Conservation (phyloP, 345 rosid species). For the Erysimum cheiranthoides region DNA sequence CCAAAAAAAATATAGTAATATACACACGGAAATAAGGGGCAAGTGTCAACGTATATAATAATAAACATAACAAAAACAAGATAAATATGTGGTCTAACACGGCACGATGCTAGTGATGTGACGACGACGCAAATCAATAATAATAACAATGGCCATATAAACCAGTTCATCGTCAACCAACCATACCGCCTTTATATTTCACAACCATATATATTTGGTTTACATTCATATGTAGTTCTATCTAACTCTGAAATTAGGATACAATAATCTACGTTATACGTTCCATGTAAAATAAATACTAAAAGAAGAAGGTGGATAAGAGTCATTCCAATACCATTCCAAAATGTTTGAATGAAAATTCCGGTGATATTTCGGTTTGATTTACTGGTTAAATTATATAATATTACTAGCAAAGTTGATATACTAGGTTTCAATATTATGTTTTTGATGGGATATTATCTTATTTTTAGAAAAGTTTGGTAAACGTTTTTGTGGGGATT, state of each 20-base stretch:
- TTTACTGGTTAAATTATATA: background rate
- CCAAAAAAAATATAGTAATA: no score
- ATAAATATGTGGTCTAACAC: background rate
- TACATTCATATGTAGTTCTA: background rate
- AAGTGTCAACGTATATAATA: background rate
- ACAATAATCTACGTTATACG: background rate
- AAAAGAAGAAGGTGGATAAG: no score
- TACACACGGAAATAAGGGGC: background rate
- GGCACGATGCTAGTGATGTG: slow-evolving; percentile 11
- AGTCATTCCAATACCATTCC: no score
- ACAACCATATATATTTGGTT: background rate
- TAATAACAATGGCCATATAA: background rate
- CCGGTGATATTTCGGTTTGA: no score
- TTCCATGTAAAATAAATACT: no score
- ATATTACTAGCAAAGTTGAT: background rate
- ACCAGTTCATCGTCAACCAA: background rate
- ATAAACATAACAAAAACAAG: background rate
- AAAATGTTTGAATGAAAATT: no score
- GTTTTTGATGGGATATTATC: background rate
- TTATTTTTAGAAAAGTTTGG: background rate
- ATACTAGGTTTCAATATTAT: background rate
- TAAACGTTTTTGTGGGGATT: background rate
- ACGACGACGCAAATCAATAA: background rate
- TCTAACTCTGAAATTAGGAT: background rate
- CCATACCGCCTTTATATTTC: slow-evolving; percentile 5